Conservation (phyloP, 306 rosid species). For the Rosa lucieae region DNA sequence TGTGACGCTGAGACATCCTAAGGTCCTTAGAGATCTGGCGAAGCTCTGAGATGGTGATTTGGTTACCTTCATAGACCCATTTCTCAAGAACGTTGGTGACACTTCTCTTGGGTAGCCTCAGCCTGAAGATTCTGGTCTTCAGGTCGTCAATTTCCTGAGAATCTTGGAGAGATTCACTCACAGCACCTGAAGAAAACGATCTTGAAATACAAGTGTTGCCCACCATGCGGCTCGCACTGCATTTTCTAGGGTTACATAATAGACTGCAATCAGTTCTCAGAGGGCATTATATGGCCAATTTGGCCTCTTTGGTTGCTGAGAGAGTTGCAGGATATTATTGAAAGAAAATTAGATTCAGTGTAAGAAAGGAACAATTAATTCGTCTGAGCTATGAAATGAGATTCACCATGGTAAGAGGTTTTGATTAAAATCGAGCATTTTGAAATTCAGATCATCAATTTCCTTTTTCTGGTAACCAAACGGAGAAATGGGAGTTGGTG, state of each 20-base stretch:
- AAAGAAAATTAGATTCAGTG: too few relatives aligned
- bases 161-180: constrained; percentile 46
- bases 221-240: constrained; percentile 33
- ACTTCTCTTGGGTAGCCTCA: constrained; percentile 85
- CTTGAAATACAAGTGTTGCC: constrained; percentile 24
- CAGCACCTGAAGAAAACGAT: constrained; percentile 50
- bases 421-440: background rate
- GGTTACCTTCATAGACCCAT: constrained; percentile 81
- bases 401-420: background rate
- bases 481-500: background rate
- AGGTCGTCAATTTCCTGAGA: constrained; percentile 53
- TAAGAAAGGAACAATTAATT: too few relatives aligned
- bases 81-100: constrained; percentile 69
- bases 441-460: background rate
- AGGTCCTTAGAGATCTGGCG: constrained; percentile 81
- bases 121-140: constrained; percentile 62
- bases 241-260: constrained; percentile 17
- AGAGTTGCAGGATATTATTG: too few relatives aligned
- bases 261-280: background rate
- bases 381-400: background rate
- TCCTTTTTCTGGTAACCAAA: constrained; percentile 10
- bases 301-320: too few relatives aligned
- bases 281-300: background rate
- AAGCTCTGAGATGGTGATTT: constrained; percentile 53
- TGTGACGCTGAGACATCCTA: constrained; percentile 69